A percentile compares a stretch with the other conserved stretches of the same genome.
These are phyloP conservation scores for Populus euphratica DNA, from an alignment of 345 rosid species.

Conservation along the genomic window DNA sequence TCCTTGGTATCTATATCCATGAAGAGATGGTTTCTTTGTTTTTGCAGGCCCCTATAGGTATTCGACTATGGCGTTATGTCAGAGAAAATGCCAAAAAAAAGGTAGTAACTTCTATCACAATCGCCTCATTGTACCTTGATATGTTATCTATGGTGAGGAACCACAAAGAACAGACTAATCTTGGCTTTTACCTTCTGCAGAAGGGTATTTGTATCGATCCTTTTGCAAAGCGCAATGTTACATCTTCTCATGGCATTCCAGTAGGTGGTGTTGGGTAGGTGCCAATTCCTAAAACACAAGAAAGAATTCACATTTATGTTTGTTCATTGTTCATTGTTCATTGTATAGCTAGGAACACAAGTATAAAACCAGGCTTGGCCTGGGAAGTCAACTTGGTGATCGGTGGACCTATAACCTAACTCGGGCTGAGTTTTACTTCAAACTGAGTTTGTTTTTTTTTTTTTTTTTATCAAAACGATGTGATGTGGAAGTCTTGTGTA, in stretches of 20 bases:
- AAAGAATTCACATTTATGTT: background rate
- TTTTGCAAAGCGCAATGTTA: conserved; percentile 45
- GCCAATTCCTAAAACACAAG: conserved; percentile 5
- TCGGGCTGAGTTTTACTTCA: background rate
- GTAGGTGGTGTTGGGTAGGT: conserved; percentile 86
- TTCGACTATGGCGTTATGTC: conserved; percentile 54
- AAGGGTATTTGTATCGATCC: conserved; percentile 52
- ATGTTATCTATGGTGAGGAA: background rate
- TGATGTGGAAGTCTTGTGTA: background rate
- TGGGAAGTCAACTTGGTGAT: too few relatives aligned
- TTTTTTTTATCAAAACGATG: background rate
- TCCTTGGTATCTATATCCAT: conserved; percentile 6
- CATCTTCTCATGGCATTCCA: conserved; percentile 75
- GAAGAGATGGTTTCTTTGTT: conserved; percentile 7
- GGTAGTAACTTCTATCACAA: conserved; percentile 32
- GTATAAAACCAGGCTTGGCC: too few relatives aligned
- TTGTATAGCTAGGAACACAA: background rate
- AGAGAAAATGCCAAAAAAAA: conserved; percentile 59
- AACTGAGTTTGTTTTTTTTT: background rate
- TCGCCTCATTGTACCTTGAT: conserved; percentile 1
- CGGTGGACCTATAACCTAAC: too few relatives aligned
- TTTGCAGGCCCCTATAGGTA: conserved; percentile 80
- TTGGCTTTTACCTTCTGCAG: conserved; percentile 33
- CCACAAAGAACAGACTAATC: background rate
- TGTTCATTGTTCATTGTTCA: background rate